Evolutionary conservation across 2,329 filamentous ascomycete genomes (phyloP).

Genomic region (Fusarium fujikuroi): DNA sequence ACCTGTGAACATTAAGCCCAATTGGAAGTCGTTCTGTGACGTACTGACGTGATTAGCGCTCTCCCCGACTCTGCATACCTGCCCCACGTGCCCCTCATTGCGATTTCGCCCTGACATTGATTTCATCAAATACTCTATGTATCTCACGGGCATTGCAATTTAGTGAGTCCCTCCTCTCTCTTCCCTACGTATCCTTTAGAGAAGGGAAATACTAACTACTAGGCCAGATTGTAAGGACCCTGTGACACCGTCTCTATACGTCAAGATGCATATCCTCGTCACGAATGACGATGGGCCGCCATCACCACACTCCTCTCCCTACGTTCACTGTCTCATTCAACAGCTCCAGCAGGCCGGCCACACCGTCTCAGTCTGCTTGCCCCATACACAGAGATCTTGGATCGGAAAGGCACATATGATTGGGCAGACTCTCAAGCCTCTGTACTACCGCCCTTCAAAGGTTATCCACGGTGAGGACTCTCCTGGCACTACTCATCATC

Average conservation of each 20-base stretch:
- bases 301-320: constrained; percentile 80
- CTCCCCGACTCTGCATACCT: constrained; percentile 19
- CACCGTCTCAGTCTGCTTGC: constrained; percentile 89
- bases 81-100: constrained; percentile 43
- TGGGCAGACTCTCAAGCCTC: constrained; percentile 84
- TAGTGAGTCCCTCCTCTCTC: not conserved
- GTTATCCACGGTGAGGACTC: constrained; percentile 54
- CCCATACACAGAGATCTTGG: constrained; percentile 93
- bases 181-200: not conserved
- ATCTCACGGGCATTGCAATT: constrained; percentile 14
- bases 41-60: constrained; percentile 41
- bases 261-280: constrained; percentile 70
- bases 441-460: constrained; percentile 78
- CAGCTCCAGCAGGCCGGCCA: constrained; percentile 81
- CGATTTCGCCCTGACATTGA: constrained; percentile 22
- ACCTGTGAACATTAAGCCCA: constrained; percentile 10
- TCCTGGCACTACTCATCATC: constrained; percentile 73
- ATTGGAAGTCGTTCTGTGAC: constrained; percentile 31
- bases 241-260: not conserved
- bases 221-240: not conserved
- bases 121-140: constrained; percentile 20
- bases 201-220: not conserved
- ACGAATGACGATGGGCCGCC: constrained; percentile 87
- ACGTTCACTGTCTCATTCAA: constrained; percentile 78
- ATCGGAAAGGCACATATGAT: constrained; percentile 98